A percentile compares a stretch with the other conserved stretches of the same genome.
Evolutionary conservation across 441 rosid genomes (phyloP).

Genomic region (Pelargonium citronellum): DNA sequence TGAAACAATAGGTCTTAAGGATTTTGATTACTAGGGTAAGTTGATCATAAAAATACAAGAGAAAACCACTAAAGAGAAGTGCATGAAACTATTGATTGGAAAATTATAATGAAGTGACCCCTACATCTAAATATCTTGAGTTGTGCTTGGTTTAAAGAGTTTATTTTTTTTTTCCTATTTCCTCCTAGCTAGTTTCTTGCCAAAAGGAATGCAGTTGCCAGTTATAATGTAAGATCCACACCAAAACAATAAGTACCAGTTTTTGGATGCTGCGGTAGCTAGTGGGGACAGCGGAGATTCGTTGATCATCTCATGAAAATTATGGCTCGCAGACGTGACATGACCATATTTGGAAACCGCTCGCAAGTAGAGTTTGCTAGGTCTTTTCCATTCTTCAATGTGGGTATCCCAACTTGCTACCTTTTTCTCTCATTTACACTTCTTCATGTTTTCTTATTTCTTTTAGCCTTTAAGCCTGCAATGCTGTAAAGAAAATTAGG

Average conservation of each 20-base stretch:
- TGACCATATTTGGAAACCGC: conserved; percentile 6
- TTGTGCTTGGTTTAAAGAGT: conserved; percentile 3
- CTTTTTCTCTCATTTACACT: neutral
- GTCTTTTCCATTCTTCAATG: neutral
- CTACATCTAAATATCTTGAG: conserved; percentile 1
- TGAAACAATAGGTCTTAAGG: neutral
- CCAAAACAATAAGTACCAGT: conserved; percentile 3
- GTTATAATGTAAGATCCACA: neutral
- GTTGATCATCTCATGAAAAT: neutral
- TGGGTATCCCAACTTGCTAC: neutral
- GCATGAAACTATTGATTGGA: conserved; percentile 6
- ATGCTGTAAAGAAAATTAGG: neutral
- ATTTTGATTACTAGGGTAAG: neutral
- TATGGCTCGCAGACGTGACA: conserved; percentile 1
- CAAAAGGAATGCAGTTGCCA: neutral
- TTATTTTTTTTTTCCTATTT: neutral
- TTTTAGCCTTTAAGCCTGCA: neutral
- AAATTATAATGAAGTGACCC: conserved; percentile 9
- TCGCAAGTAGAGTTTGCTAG: conserved; percentile 1
- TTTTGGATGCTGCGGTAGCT: neutral
- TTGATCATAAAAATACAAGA: neutral
- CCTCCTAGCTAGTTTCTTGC: neutral
- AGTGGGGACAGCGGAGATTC: conserved; percentile 9
- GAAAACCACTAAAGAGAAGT: neutral
- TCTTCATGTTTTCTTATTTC: neutral